Evolutionary conservation across 345 rosid species (phyloP).

Genomic region (Angophora floribunda): DNA sequence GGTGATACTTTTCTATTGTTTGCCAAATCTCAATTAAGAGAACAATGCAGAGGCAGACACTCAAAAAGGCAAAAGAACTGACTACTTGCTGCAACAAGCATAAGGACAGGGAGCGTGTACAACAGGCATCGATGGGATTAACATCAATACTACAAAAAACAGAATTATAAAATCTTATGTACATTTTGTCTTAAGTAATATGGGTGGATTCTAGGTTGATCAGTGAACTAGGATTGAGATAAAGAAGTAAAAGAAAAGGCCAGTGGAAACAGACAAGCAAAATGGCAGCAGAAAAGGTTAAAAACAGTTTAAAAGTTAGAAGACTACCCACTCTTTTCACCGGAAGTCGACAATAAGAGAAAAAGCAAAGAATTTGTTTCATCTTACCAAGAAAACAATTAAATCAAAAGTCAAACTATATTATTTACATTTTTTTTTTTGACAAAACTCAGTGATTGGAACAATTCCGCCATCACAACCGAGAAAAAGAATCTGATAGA

Average conservation of each 20-base stretch:
- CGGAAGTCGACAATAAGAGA: not conserved
- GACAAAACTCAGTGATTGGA: not conserved
- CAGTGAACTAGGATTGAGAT: not conserved
- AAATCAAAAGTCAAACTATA: not conserved
- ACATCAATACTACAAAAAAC: not conserved
- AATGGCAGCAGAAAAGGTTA: not conserved
- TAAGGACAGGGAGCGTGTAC: not conserved
- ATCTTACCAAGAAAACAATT: not conserved
- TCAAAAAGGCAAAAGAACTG: not conserved
- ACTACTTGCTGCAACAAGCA: not conserved
- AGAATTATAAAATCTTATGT: not conserved
- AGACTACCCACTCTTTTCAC: not conserved
- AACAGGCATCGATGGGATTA: not conserved
- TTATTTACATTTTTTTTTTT: not conserved
- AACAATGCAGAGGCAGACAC: not conserved
- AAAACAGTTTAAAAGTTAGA: not conserved
- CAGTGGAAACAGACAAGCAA: not conserved
- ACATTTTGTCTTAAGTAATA: not conserved
- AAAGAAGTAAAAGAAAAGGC: not conserved
- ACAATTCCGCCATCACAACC: not conserved
- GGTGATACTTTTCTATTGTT: not conserved
- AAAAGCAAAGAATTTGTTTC: not conserved
- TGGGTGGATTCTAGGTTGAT: not conserved
- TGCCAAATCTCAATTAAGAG: not conserved
- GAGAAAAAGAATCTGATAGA: not conserved